Base-by-base conservation (phyloP, 148 eudicot genomes). In the Camellia sinensis region DNA sequence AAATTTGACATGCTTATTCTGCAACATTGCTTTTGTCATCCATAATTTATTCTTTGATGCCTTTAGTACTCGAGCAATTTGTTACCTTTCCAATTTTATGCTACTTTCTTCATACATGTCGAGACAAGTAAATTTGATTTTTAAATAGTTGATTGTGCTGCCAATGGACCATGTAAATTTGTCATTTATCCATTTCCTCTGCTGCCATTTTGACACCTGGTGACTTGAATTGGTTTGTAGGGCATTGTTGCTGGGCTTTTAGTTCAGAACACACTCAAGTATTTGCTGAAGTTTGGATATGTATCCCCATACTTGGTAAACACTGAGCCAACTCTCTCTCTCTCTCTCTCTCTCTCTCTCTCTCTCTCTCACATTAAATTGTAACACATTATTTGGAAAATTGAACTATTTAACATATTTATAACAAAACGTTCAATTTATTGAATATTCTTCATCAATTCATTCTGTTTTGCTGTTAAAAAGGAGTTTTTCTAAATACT, bases 241-340 rank as follows among this genome's bases (percentile, higher is more conserved):
- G 98, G 98, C 19, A 91, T 95, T 87, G 98, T 95, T 86, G 98
- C 98, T 82, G 98, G 98, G 68, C 92, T 95, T 73, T 88, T 95
- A 73, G 97, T 95, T 78, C 98, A 95, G 78, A 95, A 93, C 79
- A 91, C 98, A 17, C 94, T 95, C 15, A 95, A 95, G 84, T 93
- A 93, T 85, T 88, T 95, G 86, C 89, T 95, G 63, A 85, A 90
- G 79, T 95, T 95, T 82, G 98, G 98, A 78, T 88, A 82, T 57
- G 92, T 93, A 73, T 90, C 97, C 37, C 92, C 92, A 15, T 95
- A 95, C 85, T 80, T 95, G 98, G 98, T 93, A 90, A 77, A 73
- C 78, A 43, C 64, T 46, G n/a, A n/a, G n/a, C n/a, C n/a, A n/a
- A n/a, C 40, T 50, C 15, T 7, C n/a, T 4, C 48, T 1, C 67